These are phyloP conservation scores for Saccharum officinarum DNA, from an alignment of 176 grass and related monocot genomes.

Conservation along the genomic window DNA sequence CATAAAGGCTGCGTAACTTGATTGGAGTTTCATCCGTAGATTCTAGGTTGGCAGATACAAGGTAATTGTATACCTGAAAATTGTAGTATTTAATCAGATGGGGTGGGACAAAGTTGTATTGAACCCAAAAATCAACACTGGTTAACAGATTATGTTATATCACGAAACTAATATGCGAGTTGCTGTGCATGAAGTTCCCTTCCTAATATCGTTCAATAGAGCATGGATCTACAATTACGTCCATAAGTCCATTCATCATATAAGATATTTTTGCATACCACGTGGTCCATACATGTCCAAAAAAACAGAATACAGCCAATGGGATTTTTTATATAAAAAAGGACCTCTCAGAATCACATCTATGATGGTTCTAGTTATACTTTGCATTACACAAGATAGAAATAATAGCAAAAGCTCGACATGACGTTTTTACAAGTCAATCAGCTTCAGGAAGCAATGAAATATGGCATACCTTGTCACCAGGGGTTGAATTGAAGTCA, in stretches of 20 bases:
- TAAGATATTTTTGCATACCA: not conserved
- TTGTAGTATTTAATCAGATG: conserved; percentile 10
- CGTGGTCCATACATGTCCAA: not conserved
- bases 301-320: not conserved
- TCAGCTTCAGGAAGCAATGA: not conserved
- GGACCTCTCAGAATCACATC: not conserved
- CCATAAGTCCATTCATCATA: not conserved
- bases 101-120: not conserved
- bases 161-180: conserved; percentile 8
- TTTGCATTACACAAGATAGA: not conserved
- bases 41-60: conserved; percentile 40
- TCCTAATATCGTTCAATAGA: conserved; percentile 3
- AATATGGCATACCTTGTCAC: conserved; percentile 65
- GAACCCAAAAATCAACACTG: not conserved
- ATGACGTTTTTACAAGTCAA: not conserved
- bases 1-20: conserved; percentile 73
- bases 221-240: conserved; percentile 22
- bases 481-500: conserved; percentile 92
- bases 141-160: not conserved
- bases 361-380: not conserved
- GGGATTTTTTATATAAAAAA: not conserved
- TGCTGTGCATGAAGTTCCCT: not conserved
- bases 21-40: conserved; percentile 39
- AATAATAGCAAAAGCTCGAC: not conserved
- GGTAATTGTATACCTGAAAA: conserved; percentile 83